Evolutionary conservation across 305 asterid genomes (phyloP).

Genomic region (Solanum hybrid): DNA sequence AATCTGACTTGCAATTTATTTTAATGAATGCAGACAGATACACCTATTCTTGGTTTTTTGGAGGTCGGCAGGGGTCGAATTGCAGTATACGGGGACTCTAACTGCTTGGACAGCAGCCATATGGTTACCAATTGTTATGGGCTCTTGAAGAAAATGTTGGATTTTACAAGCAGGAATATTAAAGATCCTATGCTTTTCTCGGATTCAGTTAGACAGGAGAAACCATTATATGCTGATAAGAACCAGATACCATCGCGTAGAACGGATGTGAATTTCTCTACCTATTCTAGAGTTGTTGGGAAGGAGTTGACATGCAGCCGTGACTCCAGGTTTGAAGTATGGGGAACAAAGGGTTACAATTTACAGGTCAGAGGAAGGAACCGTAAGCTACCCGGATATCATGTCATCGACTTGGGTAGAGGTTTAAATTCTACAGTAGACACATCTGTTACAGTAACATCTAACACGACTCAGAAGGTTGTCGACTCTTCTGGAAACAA

Average conservation of each 20-base stretch:
- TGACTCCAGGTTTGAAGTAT: constrained; percentile 87
- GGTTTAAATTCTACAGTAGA: constrained; percentile 52
- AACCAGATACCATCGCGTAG: constrained; percentile 85
- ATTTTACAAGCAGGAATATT: constrained; percentile 49
- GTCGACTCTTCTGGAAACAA: constrained; percentile 42
- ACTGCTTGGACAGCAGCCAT: constrained; percentile 98
- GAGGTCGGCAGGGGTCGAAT: constrained; percentile 70
- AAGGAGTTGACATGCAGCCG: constrained; percentile 69
- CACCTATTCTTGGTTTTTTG: constrained; percentile 88
- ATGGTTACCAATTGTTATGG: constrained; percentile 96
- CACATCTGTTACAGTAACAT: constrained; percentile 13
- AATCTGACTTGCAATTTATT: constrained; percentile 9
- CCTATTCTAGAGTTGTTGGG: constrained; percentile 63
- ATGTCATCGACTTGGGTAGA: constrained; percentile 39
- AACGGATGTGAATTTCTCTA: constrained; percentile 83
- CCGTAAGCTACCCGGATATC: constrained; percentile 64
- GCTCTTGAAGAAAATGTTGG: constrained; percentile 83
- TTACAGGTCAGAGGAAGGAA: constrained; percentile 66
- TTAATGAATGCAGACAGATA: constrained; percentile 55
- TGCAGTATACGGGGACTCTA: constrained; percentile 88
- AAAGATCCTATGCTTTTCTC: constrained; percentile 74
- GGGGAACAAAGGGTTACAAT: constrained; percentile 85
- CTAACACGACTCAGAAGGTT: constrained; percentile 23
- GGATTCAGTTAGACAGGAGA: constrained; percentile 52
- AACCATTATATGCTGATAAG: constrained; percentile 49